phyloP scores from a whole-genome alignment of 1,284 basidiomycete genomes.

The Austroboletus niveus region DNA sequence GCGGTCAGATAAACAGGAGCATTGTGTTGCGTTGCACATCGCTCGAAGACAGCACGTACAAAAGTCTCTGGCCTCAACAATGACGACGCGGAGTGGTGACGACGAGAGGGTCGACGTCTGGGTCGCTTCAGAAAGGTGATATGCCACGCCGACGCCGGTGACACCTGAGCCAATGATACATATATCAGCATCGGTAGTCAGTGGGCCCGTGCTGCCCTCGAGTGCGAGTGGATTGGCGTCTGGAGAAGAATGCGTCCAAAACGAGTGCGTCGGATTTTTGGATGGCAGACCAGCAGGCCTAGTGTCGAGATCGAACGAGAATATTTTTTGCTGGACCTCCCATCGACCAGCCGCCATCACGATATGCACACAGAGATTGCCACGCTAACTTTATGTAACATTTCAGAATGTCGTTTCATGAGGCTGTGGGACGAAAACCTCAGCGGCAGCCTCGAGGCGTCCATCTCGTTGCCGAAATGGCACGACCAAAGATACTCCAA shows the following conservation, averaged over 20 bases:
- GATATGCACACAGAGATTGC: too few species aligned
- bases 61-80: slow-evolving; percentile 77
- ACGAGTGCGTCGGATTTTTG: slow-evolving; percentile 61
- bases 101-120: slow-evolving; percentile 10
- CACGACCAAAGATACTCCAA: too few species aligned
- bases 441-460: too few species aligned
- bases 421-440: too few species aligned
- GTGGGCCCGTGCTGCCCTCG: slow-evolving; percentile 57
- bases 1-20: neutral
- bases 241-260: slow-evolving; percentile 59
- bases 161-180: slow-evolving; percentile 79
- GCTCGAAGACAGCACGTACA: slow-evolving; percentile 45
- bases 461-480: too few species aligned
- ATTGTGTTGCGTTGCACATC: neutral
- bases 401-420: too few species aligned
- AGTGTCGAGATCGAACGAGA: slow-evolving; percentile 1
- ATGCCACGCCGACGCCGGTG: slow-evolving; percentile 70
- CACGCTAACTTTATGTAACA: too few species aligned
- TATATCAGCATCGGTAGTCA: slow-evolving; percentile 61
- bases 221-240: slow-evolving; percentile 62
- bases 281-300: slow-evolving; percentile 44
- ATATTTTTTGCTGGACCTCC: slow-evolving; percentile 1
- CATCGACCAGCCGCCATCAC: neutral
- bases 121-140: slow-evolving; percentile 55
- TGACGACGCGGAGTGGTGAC: slow-evolving; percentile 44